Evolutionary conservation across 495 filamentous ascomycete species (phyloP), one percentile per base, ranked within the genome.

Genomic region (Sphaerosporella brunnea): DNA sequence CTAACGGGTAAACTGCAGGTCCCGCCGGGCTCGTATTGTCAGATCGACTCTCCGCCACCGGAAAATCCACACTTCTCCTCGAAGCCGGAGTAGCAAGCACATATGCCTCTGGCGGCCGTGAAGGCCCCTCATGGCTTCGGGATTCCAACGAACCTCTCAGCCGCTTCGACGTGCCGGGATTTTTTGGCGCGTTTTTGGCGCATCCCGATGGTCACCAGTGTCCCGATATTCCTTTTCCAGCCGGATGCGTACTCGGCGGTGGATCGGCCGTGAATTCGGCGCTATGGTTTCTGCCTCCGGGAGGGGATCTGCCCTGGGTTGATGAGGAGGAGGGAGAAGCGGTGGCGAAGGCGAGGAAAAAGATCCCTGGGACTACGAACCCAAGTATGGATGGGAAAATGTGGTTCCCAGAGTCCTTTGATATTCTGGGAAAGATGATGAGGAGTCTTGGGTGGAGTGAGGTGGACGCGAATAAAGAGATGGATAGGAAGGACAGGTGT

Each of bases 221-320:
- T 62, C 69, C 69, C 1, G 76, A 84, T 54, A 76, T 77, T 53
- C 80, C 77, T 70, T 73, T 77, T 53, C 79, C 77, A 70, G 78
- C 77, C 25, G 80, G 77, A 18, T 85, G 80, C 53, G 70, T 83
- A 25, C 72, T 86, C 24, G 80, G 80, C 24, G 80, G 80, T 51
- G 78, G 78, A 36, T 75, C 75, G n/a, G 77, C 77, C 10, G 67
- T 84, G 51, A 84, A 85, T 58, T 74, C 78, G 42, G 48, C 67
- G 43, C 63, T 70, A 5, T 73, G 70, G 57, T 66, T 71, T 51
- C 60, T 71, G 41, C 68, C 71, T 8, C 63, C 63, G 20, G 59
- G 57, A 3, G 62, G 67, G 13, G 80, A 84, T 60, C 84, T 78
- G 66, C 71, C 84, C 54, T 71, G 25, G 79, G 74, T 25, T 84